Conservation (phyloP, 2,329 filamentous ascomycete species). For the Pseudofabraea citricarpa region DNA sequence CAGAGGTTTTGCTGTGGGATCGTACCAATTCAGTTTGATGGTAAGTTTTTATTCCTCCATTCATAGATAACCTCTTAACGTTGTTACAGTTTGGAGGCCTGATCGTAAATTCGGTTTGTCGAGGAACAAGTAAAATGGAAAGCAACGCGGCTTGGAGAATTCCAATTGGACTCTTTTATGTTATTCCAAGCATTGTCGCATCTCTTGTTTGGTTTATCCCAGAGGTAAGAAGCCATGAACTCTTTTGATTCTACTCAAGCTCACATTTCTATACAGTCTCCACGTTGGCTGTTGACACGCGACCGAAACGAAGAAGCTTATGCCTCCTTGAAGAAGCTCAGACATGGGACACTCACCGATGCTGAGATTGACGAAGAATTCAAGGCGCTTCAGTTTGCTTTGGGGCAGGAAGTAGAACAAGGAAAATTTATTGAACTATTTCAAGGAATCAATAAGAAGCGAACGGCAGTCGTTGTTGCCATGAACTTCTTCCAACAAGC, state of each 20-base stretch:
- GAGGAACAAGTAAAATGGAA: constrained; percentile 2
- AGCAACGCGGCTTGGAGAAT: constrained; percentile 7
- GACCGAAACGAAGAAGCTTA: constrained; percentile 51
- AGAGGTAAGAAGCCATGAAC: constrained; percentile 8
- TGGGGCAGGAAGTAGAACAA: background rate
- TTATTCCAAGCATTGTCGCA: constrained; percentile 16
- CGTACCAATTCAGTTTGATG: constrained; percentile 29
- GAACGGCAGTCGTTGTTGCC: constrained; percentile 1
- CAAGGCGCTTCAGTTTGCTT: constrained; percentile 1
- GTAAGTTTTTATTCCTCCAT: constrained; percentile 3
- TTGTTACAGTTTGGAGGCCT: constrained; percentile 16
- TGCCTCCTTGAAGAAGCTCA: constrained; percentile 36
- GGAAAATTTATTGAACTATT: constrained; percentile 3
- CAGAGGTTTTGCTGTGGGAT: constrained; percentile 30
- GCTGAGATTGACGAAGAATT: constrained; percentile 1
- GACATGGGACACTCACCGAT: constrained; percentile 13
- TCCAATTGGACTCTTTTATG: constrained; percentile 18
- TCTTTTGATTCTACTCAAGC: background rate
- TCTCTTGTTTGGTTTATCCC: constrained; percentile 18
- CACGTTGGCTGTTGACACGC: constrained; percentile 38
- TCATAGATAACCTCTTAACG: background rate
- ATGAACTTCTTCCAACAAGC: constrained; percentile 7
- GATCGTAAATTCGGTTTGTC: constrained; percentile 16
- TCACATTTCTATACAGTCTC: constrained; percentile 10
- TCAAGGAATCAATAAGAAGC: background rate